Percentiles rank a stretch among this genome's conserved stretches.
Evolutionary conservation across 2,329 filamentous ascomycete genomes (phyloP).

Genomic region (Zymoseptoria pseudotritici): DNA sequence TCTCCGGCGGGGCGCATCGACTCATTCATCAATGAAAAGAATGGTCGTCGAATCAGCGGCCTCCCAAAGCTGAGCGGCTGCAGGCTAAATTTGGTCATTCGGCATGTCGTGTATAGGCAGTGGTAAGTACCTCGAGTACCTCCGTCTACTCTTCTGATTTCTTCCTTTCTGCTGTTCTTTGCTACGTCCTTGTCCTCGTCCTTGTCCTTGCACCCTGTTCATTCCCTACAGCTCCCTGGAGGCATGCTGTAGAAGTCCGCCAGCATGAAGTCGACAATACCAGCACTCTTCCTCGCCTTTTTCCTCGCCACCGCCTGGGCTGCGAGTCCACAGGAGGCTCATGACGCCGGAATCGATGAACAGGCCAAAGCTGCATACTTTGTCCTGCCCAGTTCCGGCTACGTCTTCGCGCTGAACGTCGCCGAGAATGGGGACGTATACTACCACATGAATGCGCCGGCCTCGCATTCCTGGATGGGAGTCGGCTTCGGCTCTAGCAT

Average conservation of each 20-base stretch:
- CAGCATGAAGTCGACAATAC: neutral
- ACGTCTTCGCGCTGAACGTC: conserved; percentile 24
- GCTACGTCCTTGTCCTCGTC: neutral
- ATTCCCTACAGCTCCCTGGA: neutral
- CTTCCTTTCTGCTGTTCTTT: neutral
- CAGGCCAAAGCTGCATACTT: conserved; percentile 22
- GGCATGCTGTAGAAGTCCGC: neutral
- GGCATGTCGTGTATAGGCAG: neutral
- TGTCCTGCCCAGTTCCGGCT: conserved; percentile 14
- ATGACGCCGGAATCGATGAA: conserved; percentile 15
- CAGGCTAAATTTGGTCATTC: neutral
- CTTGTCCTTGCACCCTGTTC: neutral
- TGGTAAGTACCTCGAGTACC: neutral
- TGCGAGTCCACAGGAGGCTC: conserved; percentile 6
- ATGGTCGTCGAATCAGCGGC: neutral
- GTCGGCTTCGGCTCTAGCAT: conserved; percentile 39
- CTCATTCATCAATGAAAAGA: neutral
- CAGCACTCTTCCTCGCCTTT: neutral
- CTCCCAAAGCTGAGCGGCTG: neutral
- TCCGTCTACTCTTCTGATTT: neutral
- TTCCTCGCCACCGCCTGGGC: conserved; percentile 4
- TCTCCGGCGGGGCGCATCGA: neutral
- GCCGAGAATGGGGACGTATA: conserved; percentile 25
- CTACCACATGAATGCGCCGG: conserved; percentile 26
- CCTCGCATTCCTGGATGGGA: conserved; percentile 38